Evolutionary conservation across 2,329 filamentous ascomycete species (phyloP), one percentile per base, ranked within the genome.

Genomic region (Hypoxylon sp.): DNA sequence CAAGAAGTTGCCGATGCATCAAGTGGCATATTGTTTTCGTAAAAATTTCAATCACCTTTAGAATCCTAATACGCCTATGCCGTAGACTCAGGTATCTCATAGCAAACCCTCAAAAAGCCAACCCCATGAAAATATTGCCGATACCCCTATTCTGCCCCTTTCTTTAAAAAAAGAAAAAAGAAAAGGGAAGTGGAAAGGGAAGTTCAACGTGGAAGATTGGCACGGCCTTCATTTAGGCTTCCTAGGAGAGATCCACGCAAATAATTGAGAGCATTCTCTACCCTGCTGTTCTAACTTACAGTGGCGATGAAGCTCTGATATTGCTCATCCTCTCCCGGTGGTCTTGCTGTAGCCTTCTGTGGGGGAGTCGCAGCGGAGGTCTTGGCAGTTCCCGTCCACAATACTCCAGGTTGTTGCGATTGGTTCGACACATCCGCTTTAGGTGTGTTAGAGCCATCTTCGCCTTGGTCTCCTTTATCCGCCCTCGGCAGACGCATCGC

Each of bases 401-500:
- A 41, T 17, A 81, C 77, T 14, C 72, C 72, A 55, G 70, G 56
- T 23, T 70, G 65, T n/a, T 72, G 73, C 41, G 63, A 38, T 17
- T 73, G 68, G 25, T 59, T 61, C 30, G 70, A 59, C 7, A 51
- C n/a, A 25, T 78, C 75, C 5, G 59, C 50, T 57, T 73, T 77
- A 3, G 75, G 74, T 14, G 72, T 75, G 32, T 72, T 73, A 17
- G 72, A 67, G 19, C 71, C 72, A 10, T 77, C 75, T 2, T 80
- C 77, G 28, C 66, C 71, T 51, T 77, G 75, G 4, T 77, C 75
- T 45, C 80, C 79, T 36, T 75, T 78, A 28, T 80, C 79, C 6
- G 77, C 77, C 52, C 84, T 83, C 0, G 89, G 89, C 13, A 92
- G 81, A 51, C 88, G 84, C 89, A 91, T 91, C 10, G 89, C 89